Percentiles rank a stretch among this genome's conserved stretches.
These are phyloP conservation scores for Zygosaccharomyces gambellarensis DNA, from an alignment of 805 yeast species.

Conservation along the genomic window DNA sequence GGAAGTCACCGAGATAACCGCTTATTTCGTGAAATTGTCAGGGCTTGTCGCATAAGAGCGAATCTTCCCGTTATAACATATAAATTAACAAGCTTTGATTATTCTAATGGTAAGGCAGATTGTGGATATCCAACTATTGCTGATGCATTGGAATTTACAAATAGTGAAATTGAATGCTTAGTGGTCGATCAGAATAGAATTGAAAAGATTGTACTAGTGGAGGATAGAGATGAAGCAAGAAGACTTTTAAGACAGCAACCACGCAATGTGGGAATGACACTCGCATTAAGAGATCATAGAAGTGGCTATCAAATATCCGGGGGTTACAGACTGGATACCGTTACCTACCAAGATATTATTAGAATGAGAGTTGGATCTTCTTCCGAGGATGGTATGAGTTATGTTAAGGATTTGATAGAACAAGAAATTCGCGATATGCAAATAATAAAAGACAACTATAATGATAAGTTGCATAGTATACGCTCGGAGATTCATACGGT, in stretches of 20 bases:
- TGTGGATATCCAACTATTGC: constrained; percentile 43
- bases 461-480: constrained; percentile 5
- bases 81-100: constrained; percentile 42
- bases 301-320: constrained; percentile 47
- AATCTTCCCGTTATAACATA: constrained; percentile 47
- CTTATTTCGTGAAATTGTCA: constrained; percentile 36
- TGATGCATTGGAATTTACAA: constrained; percentile 55
- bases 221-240: constrained; percentile 50
- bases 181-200: constrained; percentile 59
- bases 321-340: constrained; percentile 50
- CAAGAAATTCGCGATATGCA: constrained; percentile 25
- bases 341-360: constrained; percentile 37
- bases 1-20: constrained; percentile 55
- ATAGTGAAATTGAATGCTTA: constrained; percentile 52
- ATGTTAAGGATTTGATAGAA: constrained; percentile 20
- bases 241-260: constrained; percentile 35
- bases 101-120: constrained; percentile 41
- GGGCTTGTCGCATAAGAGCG: constrained; percentile 30
- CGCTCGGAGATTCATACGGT: constrained; percentile 7
- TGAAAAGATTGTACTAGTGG: constrained; percentile 54
- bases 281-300: constrained; percentile 39
- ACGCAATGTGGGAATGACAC: constrained; percentile 40
- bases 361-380: constrained; percentile 21
- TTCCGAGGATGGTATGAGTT: constrained; percentile 19
- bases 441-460: constrained; percentile 22